A percentile compares a stretch with the other conserved stretches of the same genome.
phyloP scores from a whole-genome alignment of 2,329 filamentous ascomycete species.

The Colletotrichum costaricense region DNA sequence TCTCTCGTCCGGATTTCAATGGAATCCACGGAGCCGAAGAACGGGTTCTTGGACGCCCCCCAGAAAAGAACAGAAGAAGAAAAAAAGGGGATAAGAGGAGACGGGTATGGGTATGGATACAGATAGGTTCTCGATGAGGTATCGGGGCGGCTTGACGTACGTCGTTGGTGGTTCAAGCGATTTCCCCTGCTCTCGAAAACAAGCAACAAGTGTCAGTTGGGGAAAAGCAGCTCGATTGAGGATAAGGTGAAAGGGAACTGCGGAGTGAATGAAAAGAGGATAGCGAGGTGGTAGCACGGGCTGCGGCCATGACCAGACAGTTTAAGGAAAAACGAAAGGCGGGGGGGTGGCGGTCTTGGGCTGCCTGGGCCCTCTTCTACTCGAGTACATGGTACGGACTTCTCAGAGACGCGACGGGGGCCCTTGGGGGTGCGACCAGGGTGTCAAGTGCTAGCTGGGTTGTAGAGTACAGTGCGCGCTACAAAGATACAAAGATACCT shows the following conservation, averaged over 20 bases:
- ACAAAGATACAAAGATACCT: conserved; percentile 22
- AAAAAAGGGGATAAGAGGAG: conserved; percentile 34
- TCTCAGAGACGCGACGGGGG: conserved; percentile 27
- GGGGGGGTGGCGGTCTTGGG: conserved; percentile 41
- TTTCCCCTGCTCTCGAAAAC: conserved; percentile 52
- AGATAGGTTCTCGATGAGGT: background rate
- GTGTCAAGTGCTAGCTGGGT: conserved; percentile 28
- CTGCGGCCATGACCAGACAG: conserved; percentile 54
- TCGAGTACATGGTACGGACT: conserved; percentile 7
- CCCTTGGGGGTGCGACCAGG: conserved; percentile 26
- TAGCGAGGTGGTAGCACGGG: conserved; percentile 62
- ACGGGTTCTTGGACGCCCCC: conserved; percentile 32
- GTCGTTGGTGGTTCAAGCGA: conserved; percentile 43
- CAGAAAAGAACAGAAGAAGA: conserved; percentile 39
- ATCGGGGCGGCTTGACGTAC: background rate
- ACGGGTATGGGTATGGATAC: background rate
- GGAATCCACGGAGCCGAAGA: conserved; percentile 18
- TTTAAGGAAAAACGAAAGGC: conserved; percentile 49
- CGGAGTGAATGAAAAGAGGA: conserved; percentile 63
- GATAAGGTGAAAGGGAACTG: conserved; percentile 59
- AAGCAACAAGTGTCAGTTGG: conserved; percentile 51
- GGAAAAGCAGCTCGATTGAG: conserved; percentile 42
- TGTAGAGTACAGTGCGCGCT: conserved; percentile 32
- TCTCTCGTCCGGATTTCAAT: conserved; percentile 1
- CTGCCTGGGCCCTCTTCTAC: conserved; percentile 5